Conservation (phyloP, 108 stramenopile genomes). For the Cyclostephanos tholiformis region DNA sequence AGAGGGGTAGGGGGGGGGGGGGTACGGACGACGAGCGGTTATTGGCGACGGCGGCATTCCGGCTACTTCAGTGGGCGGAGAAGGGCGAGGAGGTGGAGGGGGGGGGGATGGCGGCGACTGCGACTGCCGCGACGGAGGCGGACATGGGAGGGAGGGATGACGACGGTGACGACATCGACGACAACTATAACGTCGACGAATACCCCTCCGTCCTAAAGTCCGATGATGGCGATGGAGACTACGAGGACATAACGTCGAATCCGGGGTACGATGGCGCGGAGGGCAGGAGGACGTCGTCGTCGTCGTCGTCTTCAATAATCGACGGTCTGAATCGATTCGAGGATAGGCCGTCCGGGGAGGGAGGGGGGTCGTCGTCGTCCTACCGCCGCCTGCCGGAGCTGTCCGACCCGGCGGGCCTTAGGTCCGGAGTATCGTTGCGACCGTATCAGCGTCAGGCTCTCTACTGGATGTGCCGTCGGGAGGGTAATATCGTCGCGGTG, state of each 20-base stretch:
- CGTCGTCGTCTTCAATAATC: conserved; percentile 18
- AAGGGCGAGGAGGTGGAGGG: conserved; percentile 60
- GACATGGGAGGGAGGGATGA: conserved; percentile 9
- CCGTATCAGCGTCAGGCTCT: conserved; percentile 81
- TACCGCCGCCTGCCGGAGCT: conserved; percentile 42
- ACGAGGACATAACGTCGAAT: not conserved
- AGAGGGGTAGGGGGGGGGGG: not conserved
- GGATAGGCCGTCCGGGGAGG: not conserved
- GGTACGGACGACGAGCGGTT: conserved; percentile 3
- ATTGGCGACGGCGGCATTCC: conserved; percentile 63
- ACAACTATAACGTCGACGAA: conserved; percentile 11
- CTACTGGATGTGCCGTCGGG: conserved; percentile 82
- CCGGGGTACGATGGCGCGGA: not conserved
- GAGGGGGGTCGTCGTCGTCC: not conserved
- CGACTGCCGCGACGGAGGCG: conserved; percentile 1
- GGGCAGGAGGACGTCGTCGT: conserved; percentile 29
- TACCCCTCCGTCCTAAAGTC: no score
- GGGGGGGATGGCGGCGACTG: conserved; percentile 19
- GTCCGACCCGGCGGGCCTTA: conserved; percentile 60
- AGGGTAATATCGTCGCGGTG: conserved; percentile 25
- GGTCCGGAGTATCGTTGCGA: conserved; percentile 46
- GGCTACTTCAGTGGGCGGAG: conserved; percentile 81
- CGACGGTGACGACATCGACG: conserved; percentile 12
- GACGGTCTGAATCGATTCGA: conserved; percentile 30
- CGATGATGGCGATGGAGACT: conserved; percentile 33